phyloP scores from a whole-genome alignment of 192 early-diverging fungal genomes.

The Backusella australiensis region DNA sequence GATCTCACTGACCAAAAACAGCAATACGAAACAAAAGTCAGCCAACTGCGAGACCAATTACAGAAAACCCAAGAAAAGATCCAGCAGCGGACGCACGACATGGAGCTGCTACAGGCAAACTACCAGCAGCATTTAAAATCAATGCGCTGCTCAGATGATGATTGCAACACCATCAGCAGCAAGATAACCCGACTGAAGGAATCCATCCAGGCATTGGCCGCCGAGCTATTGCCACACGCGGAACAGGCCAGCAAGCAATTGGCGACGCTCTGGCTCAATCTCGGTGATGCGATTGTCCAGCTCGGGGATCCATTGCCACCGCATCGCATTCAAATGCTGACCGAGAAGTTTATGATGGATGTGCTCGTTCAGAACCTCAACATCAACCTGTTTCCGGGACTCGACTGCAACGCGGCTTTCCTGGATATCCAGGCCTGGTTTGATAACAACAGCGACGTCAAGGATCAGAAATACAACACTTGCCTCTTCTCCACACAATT shows the following conservation, averaged over 20 bases:
- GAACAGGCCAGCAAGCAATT: conserved; percentile 25
- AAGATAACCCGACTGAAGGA: conserved; percentile 37
- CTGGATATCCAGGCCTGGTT: conserved; percentile 27
- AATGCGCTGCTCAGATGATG: conserved; percentile 46
- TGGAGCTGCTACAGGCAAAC: conserved; percentile 12
- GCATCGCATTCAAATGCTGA: conserved; percentile 43
- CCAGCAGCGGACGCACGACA: conserved; percentile 7
- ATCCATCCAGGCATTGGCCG: conserved; percentile 32
- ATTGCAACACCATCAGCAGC: conserved; percentile 36
- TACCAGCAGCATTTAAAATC: conserved; percentile 24
- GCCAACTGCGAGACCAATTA: conserved; percentile 4
- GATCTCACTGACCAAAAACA: conserved; percentile 10
- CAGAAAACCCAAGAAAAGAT: background rate
- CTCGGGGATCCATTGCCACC: conserved; percentile 35
- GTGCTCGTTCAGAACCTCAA: conserved; percentile 45
- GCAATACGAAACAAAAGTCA: background rate
- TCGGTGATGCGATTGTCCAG: conserved; percentile 29
- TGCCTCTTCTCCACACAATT: conserved; percentile 15
- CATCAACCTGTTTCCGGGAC: conserved; percentile 39
- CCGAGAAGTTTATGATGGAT: conserved; percentile 56
- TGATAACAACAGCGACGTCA: conserved; percentile 7
- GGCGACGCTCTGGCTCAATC: conserved; percentile 32
- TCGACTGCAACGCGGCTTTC: conserved; percentile 23
- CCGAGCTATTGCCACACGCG: conserved; percentile 24
- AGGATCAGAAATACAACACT: background rate